Base-by-base conservation (phyloP, 129 eudicot species). In the Centaurea solstitialis region DNA sequence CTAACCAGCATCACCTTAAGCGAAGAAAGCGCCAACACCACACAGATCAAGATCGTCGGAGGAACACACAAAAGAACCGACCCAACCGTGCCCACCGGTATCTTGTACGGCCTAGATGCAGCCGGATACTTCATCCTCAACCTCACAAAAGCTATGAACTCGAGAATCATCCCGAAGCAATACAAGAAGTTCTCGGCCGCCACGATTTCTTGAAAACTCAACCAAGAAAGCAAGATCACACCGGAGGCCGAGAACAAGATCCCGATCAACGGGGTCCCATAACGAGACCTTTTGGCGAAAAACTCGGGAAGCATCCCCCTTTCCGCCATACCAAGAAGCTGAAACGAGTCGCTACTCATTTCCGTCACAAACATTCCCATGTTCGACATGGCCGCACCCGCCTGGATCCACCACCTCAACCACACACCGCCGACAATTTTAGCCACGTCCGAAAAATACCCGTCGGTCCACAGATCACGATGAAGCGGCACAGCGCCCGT, bases 291-390 rank as follows among this genome's bases (percentile, higher is more conserved):
- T 68, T 80, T 84, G 20, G 94, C 94, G 26, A 92, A 92, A 73
- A 92, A 35, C 74, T 90, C 88, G 0, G 97, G 97, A 26, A 90
- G 74, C 92, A 92, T 90, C 23, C 97, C 97, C 61, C 97, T 69
- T 76, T 92, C 97, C 26, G 97, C 97, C 97, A 92, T 92, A n/a
- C 97, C 97, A 10, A 92, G 88, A 80, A 92, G 97, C 39, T 92
- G 97, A 47, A 92, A 92, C 0, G 97, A 90, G 57, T 92, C 97
- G 13, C 91, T 82, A 72, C 97, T 92, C 97, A 92, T 92, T 72
- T 92, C 94, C 1, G 97, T 86, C n/a, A 92, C 93, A 77, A 92
- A 92, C 97, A 92, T 90, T 4, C 97, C 97, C 97, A 92, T 88
- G 78, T 92, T 92, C 9, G 97, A 88, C 87, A 88, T 77, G 64